Conservation (phyloP, 2,329 filamentous ascomycete genomes). For the Trichoderma gracile region DNA sequence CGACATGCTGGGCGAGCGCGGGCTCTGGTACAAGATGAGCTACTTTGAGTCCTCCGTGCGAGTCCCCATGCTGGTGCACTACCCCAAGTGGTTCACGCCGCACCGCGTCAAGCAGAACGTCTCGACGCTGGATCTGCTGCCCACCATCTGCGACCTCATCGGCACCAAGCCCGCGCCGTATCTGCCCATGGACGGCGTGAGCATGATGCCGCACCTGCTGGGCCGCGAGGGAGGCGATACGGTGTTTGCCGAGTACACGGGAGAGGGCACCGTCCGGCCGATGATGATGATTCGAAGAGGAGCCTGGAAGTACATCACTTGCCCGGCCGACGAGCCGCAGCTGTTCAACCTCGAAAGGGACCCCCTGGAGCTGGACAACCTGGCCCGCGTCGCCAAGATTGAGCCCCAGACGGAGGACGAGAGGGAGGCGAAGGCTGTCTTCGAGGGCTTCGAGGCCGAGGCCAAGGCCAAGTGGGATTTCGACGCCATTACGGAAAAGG, state of each 20-base stretch:
- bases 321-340: slow-evolving; percentile 79
- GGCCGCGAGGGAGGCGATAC: slow-evolving; percentile 71
- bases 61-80: slow-evolving; percentile 82
- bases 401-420: slow-evolving; percentile 46
- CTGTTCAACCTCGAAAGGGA: slow-evolving; percentile 78
- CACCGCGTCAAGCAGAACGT: slow-evolving; percentile 81
- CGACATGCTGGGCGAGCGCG: slow-evolving; percentile 92
- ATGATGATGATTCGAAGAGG: slow-evolving; percentile 93
- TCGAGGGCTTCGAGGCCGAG: slow-evolving; percentile 72
- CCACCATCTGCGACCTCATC: slow-evolving; percentile 82
- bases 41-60: slow-evolving; percentile 92
- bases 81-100: slow-evolving; percentile 72
- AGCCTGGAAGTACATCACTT: slow-evolving; percentile 87
- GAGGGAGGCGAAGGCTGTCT: slow-evolving; percentile 49
- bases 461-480: slow-evolving; percentile 79
- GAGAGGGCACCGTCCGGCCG: slow-evolving; percentile 84
- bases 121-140: slow-evolving; percentile 86
- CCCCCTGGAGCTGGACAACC: slow-evolving; percentile 74
- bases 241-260: slow-evolving; percentile 93
- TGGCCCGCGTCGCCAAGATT: slow-evolving; percentile 53
- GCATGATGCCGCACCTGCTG: slow-evolving; percentile 75
- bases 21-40: slow-evolving; percentile 96
- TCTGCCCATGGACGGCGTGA: slow-evolving; percentile 84
- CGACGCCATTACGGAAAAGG: slow-evolving; percentile 70
- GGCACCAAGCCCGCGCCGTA: slow-evolving; percentile 67